Evolutionary conservation across 306 rosid species (phyloP).

Genomic region (Sicyos baderoa): DNA sequence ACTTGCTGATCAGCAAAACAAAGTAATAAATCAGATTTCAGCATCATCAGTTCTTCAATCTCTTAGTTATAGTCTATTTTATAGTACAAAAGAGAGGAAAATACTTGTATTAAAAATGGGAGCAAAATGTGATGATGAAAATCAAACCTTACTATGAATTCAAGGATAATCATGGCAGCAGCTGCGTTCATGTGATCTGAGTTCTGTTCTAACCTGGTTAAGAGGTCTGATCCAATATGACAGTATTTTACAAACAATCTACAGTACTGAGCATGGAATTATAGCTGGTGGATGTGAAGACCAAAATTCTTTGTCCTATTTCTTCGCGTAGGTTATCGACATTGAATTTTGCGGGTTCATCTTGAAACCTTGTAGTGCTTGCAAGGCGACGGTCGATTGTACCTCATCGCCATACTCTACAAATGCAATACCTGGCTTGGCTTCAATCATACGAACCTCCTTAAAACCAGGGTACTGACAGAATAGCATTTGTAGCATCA

Average conservation of each 20-base stretch:
- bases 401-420: conserved; percentile 87
- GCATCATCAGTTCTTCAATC: not conserved
- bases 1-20: not conserved
- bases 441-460: conserved; percentile 98
- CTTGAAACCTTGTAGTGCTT: conserved; percentile 86
- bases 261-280: not conserved
- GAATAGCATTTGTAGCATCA: conserved; percentile 98
- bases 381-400: conserved; percentile 88
- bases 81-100: not conserved
- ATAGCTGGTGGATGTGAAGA: not conserved
- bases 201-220: not conserved
- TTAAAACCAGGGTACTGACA: conserved; percentile 82
- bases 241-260: not conserved
- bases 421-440: conserved; percentile 94
- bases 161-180: not conserved
- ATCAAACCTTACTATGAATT: not conserved
- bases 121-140: conserved; percentile 12
- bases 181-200: conserved; percentile 1
- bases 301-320: conserved; percentile 29
- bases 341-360: conserved; percentile 82
- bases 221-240: conserved; percentile 3
- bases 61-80: not conserved
- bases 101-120: not conserved
- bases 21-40: not conserved
- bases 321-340: conserved; percentile 93